Evolutionary conservation across 225 moss, liverwort and hornwort species (phyloP).

Genomic region (Physcomitrellopsis africana): DNA sequence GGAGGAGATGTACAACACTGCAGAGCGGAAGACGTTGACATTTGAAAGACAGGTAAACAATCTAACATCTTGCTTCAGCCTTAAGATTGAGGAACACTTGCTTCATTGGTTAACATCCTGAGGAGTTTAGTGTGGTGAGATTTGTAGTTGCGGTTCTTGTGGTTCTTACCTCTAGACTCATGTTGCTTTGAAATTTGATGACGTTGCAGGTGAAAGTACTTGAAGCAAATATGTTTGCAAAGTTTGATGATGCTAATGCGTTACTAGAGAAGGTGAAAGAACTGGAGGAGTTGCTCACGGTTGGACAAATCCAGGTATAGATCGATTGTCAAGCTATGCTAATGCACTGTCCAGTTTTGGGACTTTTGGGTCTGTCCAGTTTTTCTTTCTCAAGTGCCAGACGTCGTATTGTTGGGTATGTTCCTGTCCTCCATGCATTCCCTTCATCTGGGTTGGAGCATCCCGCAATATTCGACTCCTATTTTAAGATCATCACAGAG

Average conservation of each 20-base stretch:
- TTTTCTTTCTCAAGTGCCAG: constrained; percentile 35
- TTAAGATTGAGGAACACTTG: neutral
- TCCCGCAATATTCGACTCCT: constrained; percentile 24
- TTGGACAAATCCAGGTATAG: constrained; percentile 54
- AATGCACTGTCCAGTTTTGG: constrained; percentile 28
- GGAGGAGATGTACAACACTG: constrained; percentile 49
- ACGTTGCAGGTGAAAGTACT: constrained; percentile 52
- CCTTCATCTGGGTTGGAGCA: constrained; percentile 22
- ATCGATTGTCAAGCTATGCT: constrained; percentile 24
- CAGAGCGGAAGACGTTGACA: constrained; percentile 37
- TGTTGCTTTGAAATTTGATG: constrained; percentile 29
- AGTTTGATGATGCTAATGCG: constrained; percentile 53
- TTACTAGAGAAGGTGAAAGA: constrained; percentile 53
- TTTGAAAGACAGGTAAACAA: constrained; percentile 43
- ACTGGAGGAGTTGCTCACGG: constrained; percentile 46
- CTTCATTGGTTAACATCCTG: neutral
- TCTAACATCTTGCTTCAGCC: neutral
- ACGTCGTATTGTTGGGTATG: constrained; percentile 33
- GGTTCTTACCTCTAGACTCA: constrained; percentile 28
- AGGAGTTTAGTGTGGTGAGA: neutral
- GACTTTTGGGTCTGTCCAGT: constrained; percentile 39
- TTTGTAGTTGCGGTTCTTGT: neutral
- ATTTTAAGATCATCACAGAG: constrained; percentile 24
- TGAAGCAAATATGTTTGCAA: constrained; percentile 45
- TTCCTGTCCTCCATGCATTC: constrained; percentile 28